Conservation (phyloP, 805 yeast species). For the Kodamaea jinghongensis region DNA sequence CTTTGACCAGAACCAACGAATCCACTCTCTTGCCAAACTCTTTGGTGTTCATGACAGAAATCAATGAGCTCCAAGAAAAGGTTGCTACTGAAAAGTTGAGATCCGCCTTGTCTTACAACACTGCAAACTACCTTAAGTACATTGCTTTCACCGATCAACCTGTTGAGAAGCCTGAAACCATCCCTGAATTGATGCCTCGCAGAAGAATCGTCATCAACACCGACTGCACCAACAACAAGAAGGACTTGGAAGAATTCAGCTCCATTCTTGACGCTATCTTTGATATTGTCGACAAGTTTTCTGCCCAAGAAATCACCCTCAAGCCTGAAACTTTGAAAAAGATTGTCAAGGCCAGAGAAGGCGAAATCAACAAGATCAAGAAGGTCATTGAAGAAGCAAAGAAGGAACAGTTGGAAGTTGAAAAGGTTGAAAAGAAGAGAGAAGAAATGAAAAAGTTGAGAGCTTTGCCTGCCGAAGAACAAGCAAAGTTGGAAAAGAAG, state of each 20-base stretch:
- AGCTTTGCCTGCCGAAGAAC: slow-evolving; percentile 70
- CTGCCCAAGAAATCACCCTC: slow-evolving; percentile 49
- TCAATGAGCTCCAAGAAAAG: slow-evolving; percentile 71
- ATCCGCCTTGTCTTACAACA: slow-evolving; percentile 39
- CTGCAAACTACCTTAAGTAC: slow-evolving; percentile 53
- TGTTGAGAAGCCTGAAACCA: slow-evolving; percentile 60
- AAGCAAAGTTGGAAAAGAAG: slow-evolving; percentile 73
- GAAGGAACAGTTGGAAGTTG: slow-evolving; percentile 66
- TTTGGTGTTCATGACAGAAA: slow-evolving; percentile 87
- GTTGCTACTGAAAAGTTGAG: slow-evolving; percentile 49
- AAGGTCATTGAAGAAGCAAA: slow-evolving; percentile 64
- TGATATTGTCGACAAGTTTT: slow-evolving; percentile 56
- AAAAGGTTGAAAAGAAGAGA: slow-evolving; percentile 67
- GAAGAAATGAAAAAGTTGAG: slow-evolving; percentile 57
- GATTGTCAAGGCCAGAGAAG: slow-evolving; percentile 72
- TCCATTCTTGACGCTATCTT: slow-evolving; percentile 55
- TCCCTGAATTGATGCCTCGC: slow-evolving; percentile 52
- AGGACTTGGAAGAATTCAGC: slow-evolving; percentile 49
- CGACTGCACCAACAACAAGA: slow-evolving; percentile 46
- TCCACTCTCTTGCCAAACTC: slow-evolving; percentile 65
- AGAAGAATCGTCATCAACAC: slow-evolving; percentile 57
- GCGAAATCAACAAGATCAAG: slow-evolving; percentile 65
- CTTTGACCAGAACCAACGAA: slow-evolving; percentile 80
- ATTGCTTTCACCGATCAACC: slow-evolving; percentile 86
- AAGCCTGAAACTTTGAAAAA: slow-evolving; percentile 76